Base-by-base conservation (phyloP, 331 rosid species). In the Spiraea crenata region DNA sequence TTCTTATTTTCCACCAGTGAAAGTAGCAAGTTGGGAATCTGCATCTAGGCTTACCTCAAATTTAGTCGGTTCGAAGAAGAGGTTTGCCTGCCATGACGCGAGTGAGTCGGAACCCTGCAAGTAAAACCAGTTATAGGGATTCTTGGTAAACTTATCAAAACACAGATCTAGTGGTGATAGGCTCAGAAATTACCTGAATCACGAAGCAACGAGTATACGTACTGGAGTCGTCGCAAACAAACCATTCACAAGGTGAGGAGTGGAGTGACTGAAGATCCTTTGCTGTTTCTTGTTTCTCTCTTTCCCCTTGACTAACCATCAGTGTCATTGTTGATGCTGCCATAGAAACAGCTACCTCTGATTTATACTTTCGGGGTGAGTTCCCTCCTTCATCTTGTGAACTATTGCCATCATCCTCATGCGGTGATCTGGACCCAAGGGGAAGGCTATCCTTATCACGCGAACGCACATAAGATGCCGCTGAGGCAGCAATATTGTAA, bases 211-310 rank as follows among this genome's bases (percentile, higher is more conserved):
- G 86, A 55, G 97, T 91, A 42, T 78, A 83, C 25, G 89, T 89
- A 60, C 82, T 78, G 34, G 82, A 57, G 79, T 95, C 95, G 74
- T 95, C 99, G 73, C 99, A 95, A 56, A 87, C 74, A 80, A 95
- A 95, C 99, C 99, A 95, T 80, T 95, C 97, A 65, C 99, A 95
- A 58, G 99, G 97, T 40, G 96, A 88, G 31, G 95, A 89, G 41
- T 95, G 91, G 50, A 82, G 87, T 38, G 97, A 93, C 80, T 82
- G 97, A 34, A 95, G 97, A 65, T 76, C 86, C 54, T 83, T 76
- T 4, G 99, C 99, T 38, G 96, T 84, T 78, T 89, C 95, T 66
- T 85, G 96, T 38, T 80, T 91, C 79, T 85, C 83, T 81, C 14
- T 81, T 87, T 93, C 99, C 17, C 90, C 95, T 2, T 96, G 96